Base-by-base conservation (phyloP, 2,329 filamentous ascomycete genomes). In the Ceratocystis albifundus region DNA sequence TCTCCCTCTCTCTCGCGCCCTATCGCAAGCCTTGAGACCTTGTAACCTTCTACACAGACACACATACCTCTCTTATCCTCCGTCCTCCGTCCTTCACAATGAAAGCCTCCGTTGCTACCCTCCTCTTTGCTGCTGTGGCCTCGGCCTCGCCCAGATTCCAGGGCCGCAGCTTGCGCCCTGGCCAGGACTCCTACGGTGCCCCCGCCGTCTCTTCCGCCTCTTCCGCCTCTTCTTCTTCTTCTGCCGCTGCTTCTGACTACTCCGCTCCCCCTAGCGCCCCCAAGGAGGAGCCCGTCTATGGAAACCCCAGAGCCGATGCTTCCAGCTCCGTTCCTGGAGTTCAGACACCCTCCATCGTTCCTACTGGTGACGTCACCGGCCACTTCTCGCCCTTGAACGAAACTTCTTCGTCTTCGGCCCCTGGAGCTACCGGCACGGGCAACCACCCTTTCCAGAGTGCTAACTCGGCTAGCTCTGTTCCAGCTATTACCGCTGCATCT, bases 91-190 rank as follows among this genome's bases (percentile, higher is more conserved):
- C 53, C 25, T 10, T 12, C 65, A 66, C 20, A 32, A 68, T 68
- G 67, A 68, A 68, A 64, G 64, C 50, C 32, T 66, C 67, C 30
- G 44, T 68, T 55, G 64, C 67, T 66, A 64, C 67, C 30, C 61
- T 68, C 12, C 64, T 66, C 30, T 62, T 68, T 30, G 67, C 67
- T 30, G 61, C 59, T 46, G 12, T 68, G 64, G 67, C 30, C 15
- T 64, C 61, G 36, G 67, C 67, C 32, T 65, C 57, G n/a, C 66
- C 66, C 46, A 61, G 65, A 45, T 53, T 61, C 64, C 67, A 68
- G 25, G 61, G 53, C 25, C 67, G 67, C 41, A 53, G 63, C 64
- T 62, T 64, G 53, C 67, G 64, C 15, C 67, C 64, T 46, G 55
- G 32, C 41, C 46, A 64, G 10, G 22, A 36, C 20, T 61, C 45